Evolutionary conservation across 805 yeast genomes (phyloP).

Genomic region (Teunomyces pallodes): DNA sequence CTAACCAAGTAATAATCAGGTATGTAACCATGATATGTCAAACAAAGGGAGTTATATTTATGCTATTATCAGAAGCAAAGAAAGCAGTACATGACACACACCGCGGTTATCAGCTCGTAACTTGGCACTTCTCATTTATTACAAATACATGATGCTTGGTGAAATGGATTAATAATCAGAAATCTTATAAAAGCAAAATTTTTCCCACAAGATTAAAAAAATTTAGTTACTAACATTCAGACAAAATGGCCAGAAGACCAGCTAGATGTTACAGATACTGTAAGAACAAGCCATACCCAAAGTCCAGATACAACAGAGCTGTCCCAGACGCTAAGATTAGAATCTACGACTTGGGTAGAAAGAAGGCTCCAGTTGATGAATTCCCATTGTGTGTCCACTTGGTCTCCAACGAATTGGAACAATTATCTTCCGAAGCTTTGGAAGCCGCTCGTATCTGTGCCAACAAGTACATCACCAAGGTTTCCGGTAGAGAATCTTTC

Average conservation of each 20-base stretch:
- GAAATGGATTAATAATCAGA: slow-evolving; percentile 1
- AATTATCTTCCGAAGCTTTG: slow-evolving; percentile 98
- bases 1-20: slow-evolving; percentile 6
- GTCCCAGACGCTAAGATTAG: slow-evolving; percentile 99
- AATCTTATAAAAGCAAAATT: background rate
- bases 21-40: slow-evolving; percentile 1
- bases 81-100: background rate
- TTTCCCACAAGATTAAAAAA: background rate
- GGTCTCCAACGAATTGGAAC: slow-evolving; percentile 99
- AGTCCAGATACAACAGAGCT: slow-evolving; percentile 99
- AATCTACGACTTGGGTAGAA: slow-evolving; percentile 98
- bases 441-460: slow-evolving; percentile 99
- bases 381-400: slow-evolving; percentile 99
- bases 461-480: slow-evolving; percentile 97
- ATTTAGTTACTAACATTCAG: slow-evolving; percentile 16
- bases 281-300: slow-evolving; percentile 99
- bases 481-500: slow-evolving; percentile 99
- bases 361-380: slow-evolving; percentile 99
- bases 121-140: background rate
- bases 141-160: background rate
- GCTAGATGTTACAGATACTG: slow-evolving; percentile 99
- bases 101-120: background rate
- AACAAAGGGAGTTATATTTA: background rate
- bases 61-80: background rate
- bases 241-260: slow-evolving; percentile 99